Conservation (phyloP, 768 basidiomycete genomes). For the Cytidiella melzeri region DNA sequence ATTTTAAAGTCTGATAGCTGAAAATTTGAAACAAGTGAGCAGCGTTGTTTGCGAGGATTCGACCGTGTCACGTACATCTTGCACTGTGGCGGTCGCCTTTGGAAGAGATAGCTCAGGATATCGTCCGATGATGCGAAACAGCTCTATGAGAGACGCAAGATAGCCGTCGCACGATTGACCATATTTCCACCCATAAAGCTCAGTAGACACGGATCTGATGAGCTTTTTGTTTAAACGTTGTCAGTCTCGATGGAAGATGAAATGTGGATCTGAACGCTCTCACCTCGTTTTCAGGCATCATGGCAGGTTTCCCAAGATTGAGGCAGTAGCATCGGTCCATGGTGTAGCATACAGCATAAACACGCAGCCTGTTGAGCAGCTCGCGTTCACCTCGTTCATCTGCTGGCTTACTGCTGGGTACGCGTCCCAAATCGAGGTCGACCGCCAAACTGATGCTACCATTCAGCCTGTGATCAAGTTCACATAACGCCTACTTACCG, state of each 20-base stretch:
- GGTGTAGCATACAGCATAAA: conserved; percentile 73
- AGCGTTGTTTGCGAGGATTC: not conserved
- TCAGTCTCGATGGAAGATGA: not conserved
- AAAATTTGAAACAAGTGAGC: not conserved
- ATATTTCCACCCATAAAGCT: conserved; percentile 22
- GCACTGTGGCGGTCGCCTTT: conserved; percentile 6
- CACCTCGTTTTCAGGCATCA: conserved; percentile 64
- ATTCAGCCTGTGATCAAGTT: not conserved
- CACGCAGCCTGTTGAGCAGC: conserved; percentile 62
- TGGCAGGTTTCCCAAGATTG: conserved; percentile 69
- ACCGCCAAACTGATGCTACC: conserved; percentile 50
- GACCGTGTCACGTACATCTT: not conserved
- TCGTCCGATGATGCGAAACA: conserved; percentile 26
- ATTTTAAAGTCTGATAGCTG: conserved; percentile 18
- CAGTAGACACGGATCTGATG: conserved; percentile 18
- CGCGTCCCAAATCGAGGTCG: conserved; percentile 62
- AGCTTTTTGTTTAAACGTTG: conserved; percentile 34
- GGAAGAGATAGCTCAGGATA: conserved; percentile 22
- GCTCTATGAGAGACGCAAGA: conserved; percentile 25
- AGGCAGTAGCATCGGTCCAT: conserved; percentile 72
- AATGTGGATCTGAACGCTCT: conserved; percentile 28
- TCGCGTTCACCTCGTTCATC: conserved; percentile 58
- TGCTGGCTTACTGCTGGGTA: conserved; percentile 31
- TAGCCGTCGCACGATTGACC: conserved; percentile 23
- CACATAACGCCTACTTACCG: conserved; percentile 31